phyloP scores from a whole-genome alignment of 1,284 basidiomycete genomes.

The Athelia psychrophila region DNA sequence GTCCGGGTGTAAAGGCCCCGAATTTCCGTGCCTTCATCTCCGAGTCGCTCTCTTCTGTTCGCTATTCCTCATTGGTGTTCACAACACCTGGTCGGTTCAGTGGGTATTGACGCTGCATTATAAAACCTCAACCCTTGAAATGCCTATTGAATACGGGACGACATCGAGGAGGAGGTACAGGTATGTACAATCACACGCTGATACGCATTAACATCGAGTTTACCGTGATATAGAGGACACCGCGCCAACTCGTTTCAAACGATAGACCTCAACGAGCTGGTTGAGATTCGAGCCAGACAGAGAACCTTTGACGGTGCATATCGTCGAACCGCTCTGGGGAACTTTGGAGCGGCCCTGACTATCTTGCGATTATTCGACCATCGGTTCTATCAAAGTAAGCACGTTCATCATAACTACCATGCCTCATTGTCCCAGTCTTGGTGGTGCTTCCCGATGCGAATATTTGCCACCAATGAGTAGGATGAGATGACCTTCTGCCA shows the following conservation, averaged over 20 bases:
- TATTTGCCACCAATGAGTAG: too few relatives aligned
- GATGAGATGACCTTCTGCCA: too few relatives aligned
- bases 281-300: slow-evolving; percentile 74
- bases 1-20: too few relatives aligned
- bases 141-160: too few relatives aligned
- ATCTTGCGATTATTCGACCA: slow-evolving; percentile 75
- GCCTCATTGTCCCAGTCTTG: neutral
- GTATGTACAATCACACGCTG: neutral
- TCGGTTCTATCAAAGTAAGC: slow-evolving; percentile 66
- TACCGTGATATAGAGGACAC: slow-evolving; percentile 51
- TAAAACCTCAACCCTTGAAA: too few relatives aligned
- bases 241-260: slow-evolving; percentile 55
- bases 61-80: too few relatives aligned
- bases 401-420: slow-evolving; percentile 1
- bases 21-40: too few relatives aligned
- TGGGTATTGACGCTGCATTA: too few relatives aligned
- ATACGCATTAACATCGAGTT: too few relatives aligned
- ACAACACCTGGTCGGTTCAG: too few relatives aligned
- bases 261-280: slow-evolving; percentile 60
- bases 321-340: slow-evolving; percentile 69
- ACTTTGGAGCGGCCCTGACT: slow-evolving; percentile 72
- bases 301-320: slow-evolving; percentile 84
- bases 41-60: too few relatives aligned
- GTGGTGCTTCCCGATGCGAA: too few relatives aligned
- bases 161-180: neutral